Percentiles rank a stretch among this genome's conserved stretches.
phyloP scores from a whole-genome alignment of 306 rosid genomes.

The Cucurbita ficifolia region DNA sequence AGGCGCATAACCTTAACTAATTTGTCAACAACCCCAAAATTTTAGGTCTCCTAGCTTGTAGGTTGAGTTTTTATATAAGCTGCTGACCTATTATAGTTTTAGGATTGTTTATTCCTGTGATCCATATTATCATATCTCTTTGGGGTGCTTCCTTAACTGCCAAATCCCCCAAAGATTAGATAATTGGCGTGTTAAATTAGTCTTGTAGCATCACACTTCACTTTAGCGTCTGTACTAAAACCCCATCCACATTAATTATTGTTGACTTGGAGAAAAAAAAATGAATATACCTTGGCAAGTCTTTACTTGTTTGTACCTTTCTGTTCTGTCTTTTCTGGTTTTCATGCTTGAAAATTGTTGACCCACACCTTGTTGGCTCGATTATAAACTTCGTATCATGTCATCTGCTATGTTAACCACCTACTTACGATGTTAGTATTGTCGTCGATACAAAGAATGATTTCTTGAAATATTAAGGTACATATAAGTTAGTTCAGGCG shows the following conservation, averaged over 20 bases:
- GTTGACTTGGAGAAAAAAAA: neutral
- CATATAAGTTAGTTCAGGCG: neutral
- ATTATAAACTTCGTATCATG: neutral
- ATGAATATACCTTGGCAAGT: neutral
- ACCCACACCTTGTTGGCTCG: neutral
- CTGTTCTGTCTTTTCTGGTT: neutral
- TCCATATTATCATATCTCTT: neutral
- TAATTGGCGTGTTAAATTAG: neutral
- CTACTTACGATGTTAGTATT: neutral
- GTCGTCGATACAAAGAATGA: no score
- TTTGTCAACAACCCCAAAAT: conserved; percentile 3
- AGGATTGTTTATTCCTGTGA: conserved; percentile 3
- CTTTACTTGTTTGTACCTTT: neutral
- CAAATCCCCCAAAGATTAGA: neutral
- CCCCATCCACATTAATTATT: conserved; percentile 1
- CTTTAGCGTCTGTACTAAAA: neutral
- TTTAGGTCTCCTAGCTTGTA: conserved; percentile 3
- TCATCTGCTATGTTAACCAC: neutral
- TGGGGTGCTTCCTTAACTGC: neutral
- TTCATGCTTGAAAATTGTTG: neutral
- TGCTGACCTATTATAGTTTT: conserved; percentile 5
- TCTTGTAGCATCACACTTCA: neutral
- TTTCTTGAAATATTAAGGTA: neutral
- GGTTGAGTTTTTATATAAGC: neutral
- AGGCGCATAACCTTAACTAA: conserved; percentile 8